These are phyloP conservation scores for Phaffia tasmanica DNA, from an alignment of 768 basidiomycete genomes.

Conservation along the genomic window DNA sequence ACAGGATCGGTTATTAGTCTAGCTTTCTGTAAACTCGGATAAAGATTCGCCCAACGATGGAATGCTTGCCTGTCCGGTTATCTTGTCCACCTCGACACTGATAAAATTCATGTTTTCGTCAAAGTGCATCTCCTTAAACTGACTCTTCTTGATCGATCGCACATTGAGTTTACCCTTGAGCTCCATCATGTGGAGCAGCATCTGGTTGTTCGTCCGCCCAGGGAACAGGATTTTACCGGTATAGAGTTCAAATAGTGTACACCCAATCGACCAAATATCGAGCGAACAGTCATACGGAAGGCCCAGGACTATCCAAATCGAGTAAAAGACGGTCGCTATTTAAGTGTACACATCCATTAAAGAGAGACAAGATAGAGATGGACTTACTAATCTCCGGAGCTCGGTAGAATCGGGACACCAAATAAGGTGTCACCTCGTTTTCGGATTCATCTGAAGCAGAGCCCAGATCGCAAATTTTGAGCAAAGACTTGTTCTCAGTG, in stretches of 20 bases:
- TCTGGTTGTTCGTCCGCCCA: slow-evolving; percentile 92
- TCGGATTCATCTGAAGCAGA: slow-evolving; percentile 89
- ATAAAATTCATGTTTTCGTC: slow-evolving; percentile 79
- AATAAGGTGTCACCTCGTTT: slow-evolving; percentile 94
- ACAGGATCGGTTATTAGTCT: too few relatives aligned
- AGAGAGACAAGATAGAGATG: slow-evolving; percentile 2
- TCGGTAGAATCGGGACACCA: slow-evolving; percentile 93
- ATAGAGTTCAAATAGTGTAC: slow-evolving; percentile 90
- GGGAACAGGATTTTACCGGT: slow-evolving; percentile 97
- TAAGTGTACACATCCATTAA: background rate
- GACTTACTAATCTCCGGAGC: slow-evolving; percentile 93
- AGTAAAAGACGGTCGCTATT: background rate
- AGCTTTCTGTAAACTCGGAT: too few relatives aligned
- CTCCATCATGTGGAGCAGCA: slow-evolving; percentile 97
- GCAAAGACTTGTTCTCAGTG: slow-evolving; percentile 80
- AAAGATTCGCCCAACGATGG: background rate
- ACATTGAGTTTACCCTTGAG: slow-evolving; percentile 84
- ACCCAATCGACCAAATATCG: slow-evolving; percentile 94
- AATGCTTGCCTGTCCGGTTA: slow-evolving; percentile 62
- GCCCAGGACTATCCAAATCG: slow-evolving; percentile 60
- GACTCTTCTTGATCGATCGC: slow-evolving; percentile 87
- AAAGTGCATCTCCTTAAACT: slow-evolving; percentile 85
- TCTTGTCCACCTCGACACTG: slow-evolving; percentile 69
- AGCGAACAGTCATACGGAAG: slow-evolving; percentile 86
- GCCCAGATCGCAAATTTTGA: slow-evolving; percentile 95